Conservation (phyloP, 1,284 basidiomycete species). For the Leccinum ponderosum region DNA sequence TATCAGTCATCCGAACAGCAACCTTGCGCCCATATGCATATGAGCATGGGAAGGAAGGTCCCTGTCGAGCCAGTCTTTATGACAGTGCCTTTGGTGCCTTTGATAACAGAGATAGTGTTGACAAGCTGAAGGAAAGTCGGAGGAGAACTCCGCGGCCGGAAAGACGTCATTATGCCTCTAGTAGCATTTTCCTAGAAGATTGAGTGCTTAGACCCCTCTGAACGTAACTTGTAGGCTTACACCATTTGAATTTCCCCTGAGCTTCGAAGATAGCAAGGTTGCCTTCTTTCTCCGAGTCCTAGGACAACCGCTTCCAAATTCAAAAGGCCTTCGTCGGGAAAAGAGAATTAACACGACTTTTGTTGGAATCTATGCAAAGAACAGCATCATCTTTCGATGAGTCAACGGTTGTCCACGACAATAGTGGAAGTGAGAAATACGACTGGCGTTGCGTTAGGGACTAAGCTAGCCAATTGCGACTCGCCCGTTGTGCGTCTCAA, state of each 20-base stretch:
- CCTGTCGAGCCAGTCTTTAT: neutral
- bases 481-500: too few relatives aligned
- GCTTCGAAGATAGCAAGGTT: too few relatives aligned
- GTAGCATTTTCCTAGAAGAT: neutral
- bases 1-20: neutral
- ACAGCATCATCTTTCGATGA: neutral
- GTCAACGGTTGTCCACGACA: too few relatives aligned
- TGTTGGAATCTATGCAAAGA: neutral
- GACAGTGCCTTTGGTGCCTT: neutral
- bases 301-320: too few relatives aligned
- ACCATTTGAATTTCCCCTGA: neutral
- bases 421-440: too few relatives aligned
- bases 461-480: too few relatives aligned
- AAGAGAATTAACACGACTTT: neutral
- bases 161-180: neutral
- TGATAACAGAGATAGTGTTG: too few relatives aligned
- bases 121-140: too few relatives aligned
- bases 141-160: too few relatives aligned
- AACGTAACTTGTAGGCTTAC: neutral
- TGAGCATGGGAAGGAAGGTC: neutral
- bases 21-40: neutral
- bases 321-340: too few relatives aligned
- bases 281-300: too few relatives aligned
- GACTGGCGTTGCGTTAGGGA: too few relatives aligned
- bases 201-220: neutral